Base-by-base conservation (phyloP, 2,329 filamentous ascomycete species). In the Fusarium tricinctum region DNA sequence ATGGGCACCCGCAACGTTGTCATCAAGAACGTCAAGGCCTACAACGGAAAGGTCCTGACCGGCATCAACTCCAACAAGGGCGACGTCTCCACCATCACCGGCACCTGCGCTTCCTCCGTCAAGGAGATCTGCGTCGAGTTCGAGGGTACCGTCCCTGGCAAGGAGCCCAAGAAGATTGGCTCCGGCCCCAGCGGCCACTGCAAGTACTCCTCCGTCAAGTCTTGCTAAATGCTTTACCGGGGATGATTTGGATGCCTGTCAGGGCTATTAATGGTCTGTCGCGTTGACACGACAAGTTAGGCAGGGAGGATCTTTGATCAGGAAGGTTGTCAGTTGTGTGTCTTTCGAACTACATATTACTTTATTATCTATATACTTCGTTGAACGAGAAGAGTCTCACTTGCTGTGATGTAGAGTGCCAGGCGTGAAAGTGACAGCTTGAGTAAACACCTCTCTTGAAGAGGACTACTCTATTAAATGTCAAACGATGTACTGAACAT, bases 41-140 rank as follows among this genome's bases (percentile, higher is more conserved):
- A 64, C 58, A 71, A 72, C 66, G 69, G 69, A 35, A 71, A 71
- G 69, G 51, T 71, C 49, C 52, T 73, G 3, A 69, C 71, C 12
- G 71, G 71, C 1, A 73, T 73, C 60, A 73, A 73, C 68, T 73
- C 70, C 50, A 73, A 73, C 71, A 73, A 72, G 68, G 53, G 53
- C 5, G 71, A 73, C 7, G 40, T 57, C 17, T 46, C 71, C 17
- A 72, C 44, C 57, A 61, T 74, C 59, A 47, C 68, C 8, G 58
- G 56, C 4, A 62, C 67, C 4, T 73, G 71, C 15, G 71, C 69
- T 42, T 63, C 61, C 44, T 58, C 50, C 13, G 69, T 72, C 56
- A 72, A 67, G 61, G 58, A 74, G 19, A 66, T 71, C 54, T 74
- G 69, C 57, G 59, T 58, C 19, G 71, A 74, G 69, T 73, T 56